Percentiles rank a stretch among this genome's conserved stretches.
Evolutionary conservation across 2,329 filamentous ascomycete species (phyloP).

Genomic region (Ophiostoma pallidulum): DNA sequence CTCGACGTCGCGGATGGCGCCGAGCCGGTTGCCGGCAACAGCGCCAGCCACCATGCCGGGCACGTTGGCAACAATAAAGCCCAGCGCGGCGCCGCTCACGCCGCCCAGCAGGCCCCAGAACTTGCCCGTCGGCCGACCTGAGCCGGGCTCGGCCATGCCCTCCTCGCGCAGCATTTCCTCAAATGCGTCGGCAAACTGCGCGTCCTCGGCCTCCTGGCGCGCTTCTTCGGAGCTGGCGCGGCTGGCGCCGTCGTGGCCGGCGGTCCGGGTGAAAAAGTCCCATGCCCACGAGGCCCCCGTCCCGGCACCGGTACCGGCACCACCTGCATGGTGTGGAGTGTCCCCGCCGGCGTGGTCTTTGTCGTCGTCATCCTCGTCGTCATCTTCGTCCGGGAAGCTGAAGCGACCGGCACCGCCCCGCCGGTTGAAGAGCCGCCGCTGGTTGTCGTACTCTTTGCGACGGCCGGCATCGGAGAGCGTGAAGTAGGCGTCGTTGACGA

Average conservation of each 20-base stretch:
- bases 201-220: constrained; percentile 53
- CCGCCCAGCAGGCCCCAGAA: constrained; percentile 88
- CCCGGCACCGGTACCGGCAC: constrained; percentile 22
- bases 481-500: constrained; percentile 36
- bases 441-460: constrained; percentile 74
- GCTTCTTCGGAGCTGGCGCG: constrained; percentile 22
- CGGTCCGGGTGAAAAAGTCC: constrained; percentile 42
- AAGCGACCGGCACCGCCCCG: background rate
- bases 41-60: constrained; percentile 82
- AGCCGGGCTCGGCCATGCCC: constrained; percentile 64
- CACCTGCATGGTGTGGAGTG: too few relatives aligned
- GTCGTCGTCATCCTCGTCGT: constrained; percentile 31
- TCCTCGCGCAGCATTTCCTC: constrained; percentile 86
- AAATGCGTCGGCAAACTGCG: constrained; percentile 82
- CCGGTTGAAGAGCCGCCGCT: constrained; percentile 42
- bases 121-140: constrained; percentile 51
- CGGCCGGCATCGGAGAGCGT: constrained; percentile 67
- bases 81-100: constrained; percentile 77
- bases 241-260: constrained; percentile 28
- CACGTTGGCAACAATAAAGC: constrained; percentile 91
- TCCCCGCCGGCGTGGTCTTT: constrained; percentile 31
- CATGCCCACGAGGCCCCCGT: constrained; percentile 59
- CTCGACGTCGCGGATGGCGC: constrained; percentile 77
- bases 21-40: constrained; percentile 86
- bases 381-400: constrained; percentile 23